Evolutionary conservation across 1,139 yeast species (phyloP).

Genomic region (Eremothecium coryli): DNA sequence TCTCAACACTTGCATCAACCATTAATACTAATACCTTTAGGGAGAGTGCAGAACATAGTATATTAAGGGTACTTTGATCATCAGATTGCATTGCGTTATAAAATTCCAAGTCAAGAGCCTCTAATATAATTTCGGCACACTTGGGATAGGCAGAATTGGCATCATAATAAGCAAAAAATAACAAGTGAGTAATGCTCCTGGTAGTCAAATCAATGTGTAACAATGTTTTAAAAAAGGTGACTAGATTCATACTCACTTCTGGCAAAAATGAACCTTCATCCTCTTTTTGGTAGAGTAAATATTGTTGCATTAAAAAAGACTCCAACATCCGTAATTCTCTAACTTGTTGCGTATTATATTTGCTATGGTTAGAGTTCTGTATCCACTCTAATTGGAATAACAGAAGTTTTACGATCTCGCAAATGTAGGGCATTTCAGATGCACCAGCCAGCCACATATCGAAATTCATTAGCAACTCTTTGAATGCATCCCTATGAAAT

Average conservation of each 20-base stretch:
- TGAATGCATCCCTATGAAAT: slow-evolving; percentile 39
- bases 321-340: slow-evolving; percentile 46
- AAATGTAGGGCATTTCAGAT: slow-evolving; percentile 23
- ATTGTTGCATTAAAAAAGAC: slow-evolving; percentile 41
- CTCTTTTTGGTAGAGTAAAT: slow-evolving; percentile 9
- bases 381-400: slow-evolving; percentile 50
- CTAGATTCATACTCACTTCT: slow-evolving; percentile 32
- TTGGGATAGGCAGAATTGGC: slow-evolving; percentile 22
- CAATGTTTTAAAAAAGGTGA: slow-evolving; percentile 33
- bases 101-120: slow-evolving; percentile 13
- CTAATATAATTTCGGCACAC: slow-evolving; percentile 14
- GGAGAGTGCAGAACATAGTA: slow-evolving; percentile 47
- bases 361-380: slow-evolving; percentile 40
- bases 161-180: slow-evolving; percentile 37
- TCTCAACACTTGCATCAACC: slow-evolving; percentile 33
- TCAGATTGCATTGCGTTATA: slow-evolving; percentile 9
- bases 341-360: slow-evolving; percentile 44
- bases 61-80: slow-evolving; percentile 12
- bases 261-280: slow-evolving; percentile 36
- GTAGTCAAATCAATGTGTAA: slow-evolving; percentile 34
- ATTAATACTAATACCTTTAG: slow-evolving; percentile 59
- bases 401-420: slow-evolving; percentile 40
- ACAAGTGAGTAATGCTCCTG: slow-evolving; percentile 34
- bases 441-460: slow-evolving; percentile 37
- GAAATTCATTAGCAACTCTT: slow-evolving; percentile 39